Evolutionary conservation across 2,329 filamentous ascomycete genomes (phyloP).

Genomic region (Aspergillus texensis): DNA sequence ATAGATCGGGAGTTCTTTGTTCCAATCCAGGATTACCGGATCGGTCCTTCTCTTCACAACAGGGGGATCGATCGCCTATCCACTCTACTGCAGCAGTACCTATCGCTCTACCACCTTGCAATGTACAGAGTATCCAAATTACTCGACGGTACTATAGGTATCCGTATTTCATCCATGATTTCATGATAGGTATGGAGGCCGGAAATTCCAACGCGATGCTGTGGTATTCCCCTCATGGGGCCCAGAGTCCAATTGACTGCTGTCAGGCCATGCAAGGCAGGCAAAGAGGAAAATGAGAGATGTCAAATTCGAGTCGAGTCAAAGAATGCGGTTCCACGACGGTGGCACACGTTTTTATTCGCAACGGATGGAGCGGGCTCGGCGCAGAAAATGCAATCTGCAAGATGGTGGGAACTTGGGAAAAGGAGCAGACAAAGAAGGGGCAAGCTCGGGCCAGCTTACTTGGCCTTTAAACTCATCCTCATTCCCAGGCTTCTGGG

Average conservation of each 20-base stretch:
- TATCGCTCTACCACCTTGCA: background rate
- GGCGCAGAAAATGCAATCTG: background rate
- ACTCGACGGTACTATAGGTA: background rate
- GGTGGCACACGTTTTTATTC: background rate
- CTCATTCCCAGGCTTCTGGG: constrained; percentile 9
- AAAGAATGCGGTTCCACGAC: constrained; percentile 2
- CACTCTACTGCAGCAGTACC: background rate
- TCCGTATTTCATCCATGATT: background rate
- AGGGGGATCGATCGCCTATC: background rate
- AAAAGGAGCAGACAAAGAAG: background rate
- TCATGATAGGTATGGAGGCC: background rate
- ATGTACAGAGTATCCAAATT: background rate
- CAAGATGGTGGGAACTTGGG: background rate
- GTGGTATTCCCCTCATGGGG: background rate
- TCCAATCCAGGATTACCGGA: background rate
- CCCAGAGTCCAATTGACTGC: background rate
- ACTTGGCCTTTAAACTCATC: constrained; percentile 3
- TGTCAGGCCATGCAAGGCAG: background rate
- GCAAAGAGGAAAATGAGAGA: background rate
- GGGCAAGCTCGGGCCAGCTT: constrained; percentile 6
- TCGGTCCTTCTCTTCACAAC: background rate
- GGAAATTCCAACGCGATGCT: background rate
- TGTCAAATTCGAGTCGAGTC: background rate
- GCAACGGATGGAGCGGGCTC: background rate
- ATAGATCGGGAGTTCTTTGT: background rate